Evolutionary conservation across 257 asterid species (phyloP).

Genomic region (Rehmannia glutinosa): DNA sequence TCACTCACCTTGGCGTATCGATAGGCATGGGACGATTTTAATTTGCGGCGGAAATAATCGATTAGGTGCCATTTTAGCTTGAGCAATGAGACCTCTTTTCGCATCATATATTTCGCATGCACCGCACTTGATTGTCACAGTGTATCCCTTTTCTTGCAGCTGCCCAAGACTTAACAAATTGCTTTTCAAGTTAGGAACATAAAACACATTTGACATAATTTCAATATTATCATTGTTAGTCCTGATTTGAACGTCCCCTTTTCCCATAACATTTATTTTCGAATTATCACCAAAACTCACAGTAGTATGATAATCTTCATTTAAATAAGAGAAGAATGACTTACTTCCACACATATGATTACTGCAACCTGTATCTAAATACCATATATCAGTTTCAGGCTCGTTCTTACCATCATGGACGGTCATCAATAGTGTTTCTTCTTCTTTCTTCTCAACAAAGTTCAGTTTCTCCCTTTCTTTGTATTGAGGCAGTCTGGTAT

Average conservation of each 20-base stretch:
- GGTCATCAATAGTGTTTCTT: too few relatives aligned
- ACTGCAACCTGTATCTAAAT: conserved; percentile 9
- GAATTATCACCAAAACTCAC: conserved; percentile 5
- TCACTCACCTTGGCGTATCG: background rate
- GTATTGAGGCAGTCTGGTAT: too few relatives aligned
- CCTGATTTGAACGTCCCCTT: too few relatives aligned
- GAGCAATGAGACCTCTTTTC: too few relatives aligned
- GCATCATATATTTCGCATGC: background rate
- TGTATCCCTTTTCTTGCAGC: background rate
- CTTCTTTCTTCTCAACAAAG: too few relatives aligned
- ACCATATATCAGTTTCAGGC: background rate
- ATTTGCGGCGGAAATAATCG: background rate
- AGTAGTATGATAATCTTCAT: background rate
- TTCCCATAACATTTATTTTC: too few relatives aligned
- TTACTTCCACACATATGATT: conserved; percentile 4
- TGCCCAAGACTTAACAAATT: conserved; percentile 8
- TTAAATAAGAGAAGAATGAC: background rate
- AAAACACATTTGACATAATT: background rate
- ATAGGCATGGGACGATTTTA: background rate
- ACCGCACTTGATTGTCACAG: background rate
- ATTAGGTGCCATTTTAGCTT: background rate
- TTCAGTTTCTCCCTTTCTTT: too few relatives aligned
- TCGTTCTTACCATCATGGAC: too few relatives aligned
- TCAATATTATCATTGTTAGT: background rate
- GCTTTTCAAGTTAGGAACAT: background rate